Conservation (phyloP, 208 protist genomes). For the Leishmania tarentolae region DNA sequence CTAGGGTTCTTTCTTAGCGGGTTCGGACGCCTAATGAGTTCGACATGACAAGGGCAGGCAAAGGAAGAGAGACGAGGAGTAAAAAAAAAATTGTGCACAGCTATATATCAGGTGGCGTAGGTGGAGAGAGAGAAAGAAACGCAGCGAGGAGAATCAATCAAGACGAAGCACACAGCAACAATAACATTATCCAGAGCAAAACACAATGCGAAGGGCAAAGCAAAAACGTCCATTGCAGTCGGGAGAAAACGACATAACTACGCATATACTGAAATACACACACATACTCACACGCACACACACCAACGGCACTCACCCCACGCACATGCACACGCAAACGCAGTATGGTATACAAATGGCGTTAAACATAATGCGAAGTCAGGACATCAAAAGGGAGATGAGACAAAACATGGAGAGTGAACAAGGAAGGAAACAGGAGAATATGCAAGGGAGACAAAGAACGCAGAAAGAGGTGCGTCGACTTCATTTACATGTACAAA, state of each 20-base stretch:
- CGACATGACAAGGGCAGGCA: neutral
- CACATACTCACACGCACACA: neutral
- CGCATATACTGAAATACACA: neutral
- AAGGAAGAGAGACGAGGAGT: neutral
- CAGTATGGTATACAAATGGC: neutral
- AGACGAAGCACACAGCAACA: neutral
- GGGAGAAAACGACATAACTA: neutral
- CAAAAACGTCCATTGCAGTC: neutral
- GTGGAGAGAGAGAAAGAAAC: neutral
- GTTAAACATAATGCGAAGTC: neutral
- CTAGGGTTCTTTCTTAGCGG: neutral
- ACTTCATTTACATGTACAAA: constrained; percentile 24
- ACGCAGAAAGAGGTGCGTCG: constrained; percentile 5
- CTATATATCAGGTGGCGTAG: neutral
- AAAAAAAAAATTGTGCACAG: neutral
- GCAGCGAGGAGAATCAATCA: neutral
- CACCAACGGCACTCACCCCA: neutral
- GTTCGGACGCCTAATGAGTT: neutral
- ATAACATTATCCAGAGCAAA: neutral
- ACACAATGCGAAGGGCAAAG: neutral
- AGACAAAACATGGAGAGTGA: neutral
- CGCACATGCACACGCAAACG: neutral
- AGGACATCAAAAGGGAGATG: neutral
- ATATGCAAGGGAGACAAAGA: constrained; percentile 11
- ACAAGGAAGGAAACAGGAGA: neutral